Evolutionary conservation across 495 filamentous ascomycete genomes (phyloP).

Genomic region (Recurvomyces mirabilis): DNA sequence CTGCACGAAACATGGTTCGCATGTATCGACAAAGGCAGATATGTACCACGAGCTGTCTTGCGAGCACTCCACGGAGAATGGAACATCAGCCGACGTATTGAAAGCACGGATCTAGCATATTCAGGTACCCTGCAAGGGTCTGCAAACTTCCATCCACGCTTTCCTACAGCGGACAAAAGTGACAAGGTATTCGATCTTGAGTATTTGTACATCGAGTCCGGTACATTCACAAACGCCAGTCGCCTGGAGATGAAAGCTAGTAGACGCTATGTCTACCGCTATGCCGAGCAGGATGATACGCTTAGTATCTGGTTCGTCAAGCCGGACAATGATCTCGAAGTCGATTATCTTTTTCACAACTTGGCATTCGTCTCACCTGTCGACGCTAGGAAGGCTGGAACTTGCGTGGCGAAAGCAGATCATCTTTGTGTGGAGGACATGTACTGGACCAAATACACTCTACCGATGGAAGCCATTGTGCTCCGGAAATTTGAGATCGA

Average conservation of each 20-base stretch:
- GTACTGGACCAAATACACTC: slow-evolving; percentile 52
- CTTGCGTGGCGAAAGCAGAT: slow-evolving; percentile 46
- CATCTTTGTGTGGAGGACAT: slow-evolving; percentile 56
- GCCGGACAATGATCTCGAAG: slow-evolving; percentile 37
- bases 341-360: slow-evolving; percentile 58
- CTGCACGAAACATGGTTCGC: slow-evolving; percentile 14
- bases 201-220: slow-evolving; percentile 57
- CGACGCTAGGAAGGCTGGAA: slow-evolving; percentile 21
- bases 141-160: slow-evolving; percentile 51
- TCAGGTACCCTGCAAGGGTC: slow-evolving; percentile 50
- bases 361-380: slow-evolving; percentile 31
- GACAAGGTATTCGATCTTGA: slow-evolving; percentile 31
- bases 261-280: slow-evolving; percentile 45
- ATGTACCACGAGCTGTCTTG: slow-evolving; percentile 55
- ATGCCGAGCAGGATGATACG: slow-evolving; percentile 40
- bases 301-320: slow-evolving; percentile 61
- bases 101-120: slow-evolving; percentile 36
- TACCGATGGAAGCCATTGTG: slow-evolving; percentile 44
- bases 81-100: slow-evolving; percentile 43
- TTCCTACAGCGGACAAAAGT: slow-evolving; percentile 18
- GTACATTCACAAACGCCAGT: slow-evolving; percentile 40
- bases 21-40: slow-evolving; percentile 25
- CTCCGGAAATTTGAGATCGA: slow-evolving; percentile 43
- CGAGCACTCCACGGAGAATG: slow-evolving; percentile 64
- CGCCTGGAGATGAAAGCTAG: slow-evolving; percentile 26